A percentile compares a stretch with the other conserved stretches of the same genome.
These are phyloP conservation scores for Cyberlindnera misumaiensis DNA, from an alignment of 805 yeast genomes.

Conservation along the genomic window DNA sequence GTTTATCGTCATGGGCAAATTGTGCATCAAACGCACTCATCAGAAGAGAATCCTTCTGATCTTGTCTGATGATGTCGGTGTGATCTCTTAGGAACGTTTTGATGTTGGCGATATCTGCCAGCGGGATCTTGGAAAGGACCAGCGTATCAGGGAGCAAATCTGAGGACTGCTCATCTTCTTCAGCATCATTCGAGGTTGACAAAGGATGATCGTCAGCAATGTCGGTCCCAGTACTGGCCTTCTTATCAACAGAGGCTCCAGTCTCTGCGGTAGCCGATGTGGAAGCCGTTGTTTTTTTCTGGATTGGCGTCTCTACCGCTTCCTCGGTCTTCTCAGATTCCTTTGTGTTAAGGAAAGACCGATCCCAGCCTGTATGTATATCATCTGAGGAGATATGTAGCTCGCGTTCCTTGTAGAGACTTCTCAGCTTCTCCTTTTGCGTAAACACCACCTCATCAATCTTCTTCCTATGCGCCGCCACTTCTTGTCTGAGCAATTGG, in stretches of 20 bases:
- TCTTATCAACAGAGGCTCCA: neutral
- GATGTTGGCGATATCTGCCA: constrained; percentile 40
- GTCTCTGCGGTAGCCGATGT: constrained; percentile 4
- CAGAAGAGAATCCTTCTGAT: constrained; percentile 85
- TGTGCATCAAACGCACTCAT: constrained; percentile 90
- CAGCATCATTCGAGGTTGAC: neutral
- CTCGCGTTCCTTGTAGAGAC: constrained; percentile 63
- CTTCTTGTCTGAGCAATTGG: constrained; percentile 28
- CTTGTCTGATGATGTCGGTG: constrained; percentile 65
- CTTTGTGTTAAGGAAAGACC: constrained; percentile 69
- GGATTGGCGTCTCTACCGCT: constrained; percentile 11
- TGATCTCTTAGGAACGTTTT: constrained; percentile 45
- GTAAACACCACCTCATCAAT: constrained; percentile 59
- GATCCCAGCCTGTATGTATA: constrained; percentile 85
- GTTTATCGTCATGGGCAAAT: constrained; percentile 47
- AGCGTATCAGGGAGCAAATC: constrained; percentile 16
- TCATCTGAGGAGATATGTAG: constrained; percentile 84
- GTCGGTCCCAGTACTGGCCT: neutral
- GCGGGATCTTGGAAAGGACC: constrained; percentile 51
- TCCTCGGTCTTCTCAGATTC: constrained; percentile 17
- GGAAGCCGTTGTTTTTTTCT: neutral
- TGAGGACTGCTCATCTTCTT: constrained; percentile 20
- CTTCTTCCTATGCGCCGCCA: constrained; percentile 59
- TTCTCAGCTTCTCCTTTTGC: constrained; percentile 59
- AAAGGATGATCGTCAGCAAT: neutral